Evolutionary conservation across 192 early-diverging fungal species (phyloP).

Genomic region (Cetraspora pellucida): DNA sequence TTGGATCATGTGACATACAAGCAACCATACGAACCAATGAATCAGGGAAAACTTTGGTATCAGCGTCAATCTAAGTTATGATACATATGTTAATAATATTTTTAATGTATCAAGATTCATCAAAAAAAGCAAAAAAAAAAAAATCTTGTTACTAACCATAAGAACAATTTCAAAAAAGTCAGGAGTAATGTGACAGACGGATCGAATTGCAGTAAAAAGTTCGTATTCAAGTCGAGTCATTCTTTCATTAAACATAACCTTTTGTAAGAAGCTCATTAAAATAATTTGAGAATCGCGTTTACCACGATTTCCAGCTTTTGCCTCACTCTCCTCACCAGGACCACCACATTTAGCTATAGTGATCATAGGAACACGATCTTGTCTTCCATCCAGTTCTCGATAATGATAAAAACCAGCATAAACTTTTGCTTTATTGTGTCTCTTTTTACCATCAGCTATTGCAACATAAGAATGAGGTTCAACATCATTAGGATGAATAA

Average conservation of each 20-base stretch:
- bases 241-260: conserved; percentile 85
- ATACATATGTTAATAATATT: not conserved
- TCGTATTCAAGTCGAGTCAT: conserved; percentile 85
- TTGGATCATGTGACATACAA: conserved; percentile 71
- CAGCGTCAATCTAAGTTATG: conserved; percentile 70
- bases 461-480: conserved; percentile 83
- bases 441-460: conserved; percentile 89
- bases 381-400: conserved; percentile 55
- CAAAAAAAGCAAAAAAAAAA: not conserved
- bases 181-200: conserved; percentile 68
- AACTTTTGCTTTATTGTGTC: conserved; percentile 92
- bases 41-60: conserved; percentile 81
- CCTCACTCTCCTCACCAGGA: conserved; percentile 57
- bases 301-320: conserved; percentile 85
- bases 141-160: conserved; percentile 49
- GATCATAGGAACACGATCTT: conserved; percentile 71
- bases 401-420: conserved; percentile 89
- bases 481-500: conserved; percentile 61
- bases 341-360: conserved; percentile 74
- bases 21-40: conserved; percentile 71
- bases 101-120: not conserved
- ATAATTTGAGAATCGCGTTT: conserved; percentile 98
- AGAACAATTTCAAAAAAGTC: conserved; percentile 78
- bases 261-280: conserved; percentile 93
- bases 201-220: conserved; percentile 77